Evolutionary conservation across 345 rosid species (phyloP).

Genomic region (Anacardium occidentale): DNA sequence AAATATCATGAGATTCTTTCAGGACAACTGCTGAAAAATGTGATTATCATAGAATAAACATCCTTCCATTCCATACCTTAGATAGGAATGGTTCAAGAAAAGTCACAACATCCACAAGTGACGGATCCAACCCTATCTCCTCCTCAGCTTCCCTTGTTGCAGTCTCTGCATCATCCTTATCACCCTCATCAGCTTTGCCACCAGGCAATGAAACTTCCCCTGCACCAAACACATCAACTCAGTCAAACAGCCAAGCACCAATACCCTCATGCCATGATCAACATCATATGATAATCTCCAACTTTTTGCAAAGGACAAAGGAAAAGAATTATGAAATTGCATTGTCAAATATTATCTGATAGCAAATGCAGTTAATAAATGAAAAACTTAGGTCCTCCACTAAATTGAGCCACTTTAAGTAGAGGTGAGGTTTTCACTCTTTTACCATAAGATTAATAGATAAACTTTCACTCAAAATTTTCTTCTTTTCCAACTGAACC

Average conservation of each 20-base stretch:
- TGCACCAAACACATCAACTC: constrained; percentile 30
- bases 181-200: constrained; percentile 68
- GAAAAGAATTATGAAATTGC: not conserved
- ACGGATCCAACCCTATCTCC: constrained; percentile 73
- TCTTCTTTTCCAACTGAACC: not conserved
- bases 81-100: constrained; percentile 83
- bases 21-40: not conserved
- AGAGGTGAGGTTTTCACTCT: not conserved
- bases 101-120: constrained; percentile 63
- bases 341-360: not conserved
- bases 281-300: constrained; percentile 3
- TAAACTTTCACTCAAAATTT: not conserved
- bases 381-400: not conserved
- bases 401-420: not conserved
- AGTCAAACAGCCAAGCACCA: constrained; percentile 13
- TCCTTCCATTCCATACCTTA: constrained; percentile 48
- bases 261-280: not conserved
- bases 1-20: not conserved
- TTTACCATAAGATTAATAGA: not conserved
- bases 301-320: not conserved
- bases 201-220: constrained; percentile 87
- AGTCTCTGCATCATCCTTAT: constrained; percentile 62
- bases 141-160: constrained; percentile 75
- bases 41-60: not conserved
- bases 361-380: not conserved